Conservation (phyloP, 1,139 yeast genomes). For the Kurtzmaniella quercitrusa region DNA sequence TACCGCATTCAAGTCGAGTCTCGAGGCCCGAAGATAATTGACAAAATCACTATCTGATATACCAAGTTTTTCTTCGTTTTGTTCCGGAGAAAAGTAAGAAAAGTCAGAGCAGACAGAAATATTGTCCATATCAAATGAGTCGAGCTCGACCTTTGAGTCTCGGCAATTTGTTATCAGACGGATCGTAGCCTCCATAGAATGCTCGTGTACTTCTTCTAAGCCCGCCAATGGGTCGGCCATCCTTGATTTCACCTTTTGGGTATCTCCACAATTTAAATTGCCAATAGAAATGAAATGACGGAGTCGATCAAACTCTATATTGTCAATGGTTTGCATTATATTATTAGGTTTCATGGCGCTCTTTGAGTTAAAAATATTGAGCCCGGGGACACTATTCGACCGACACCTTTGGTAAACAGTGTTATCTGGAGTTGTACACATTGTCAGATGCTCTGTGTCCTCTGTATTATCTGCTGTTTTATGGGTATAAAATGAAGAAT, state of each 20-base stretch:
- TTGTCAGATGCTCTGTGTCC: slow-evolving; percentile 9
- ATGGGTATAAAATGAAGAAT: background rate
- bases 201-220: background rate
- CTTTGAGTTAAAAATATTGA: slow-evolving; percentile 9
- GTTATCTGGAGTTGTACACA: slow-evolving; percentile 15
- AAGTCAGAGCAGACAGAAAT: slow-evolving; percentile 24
- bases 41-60: slow-evolving; percentile 17
- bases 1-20: slow-evolving; percentile 28
- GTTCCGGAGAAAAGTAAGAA: slow-evolving; percentile 22
- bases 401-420: slow-evolving; percentile 10
- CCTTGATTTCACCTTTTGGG: background rate
- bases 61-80: slow-evolving; percentile 8
- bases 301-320: slow-evolving; percentile 17
- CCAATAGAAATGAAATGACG: slow-evolving; percentile 22
- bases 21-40: slow-evolving; percentile 30
- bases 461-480: background rate
- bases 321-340: slow-evolving; percentile 10
- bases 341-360: slow-evolving; percentile 3
- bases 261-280: background rate
- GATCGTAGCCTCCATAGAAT: background rate
- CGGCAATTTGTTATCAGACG: background rate
- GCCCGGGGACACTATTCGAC: slow-evolving; percentile 8
- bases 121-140: slow-evolving; percentile 16
- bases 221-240: background rate
- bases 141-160: slow-evolving; percentile 2